These are phyloP conservation scores for Taphrina wiesneri DNA, from an alignment of 1,139 yeast genomes.

Conservation along the genomic window DNA sequence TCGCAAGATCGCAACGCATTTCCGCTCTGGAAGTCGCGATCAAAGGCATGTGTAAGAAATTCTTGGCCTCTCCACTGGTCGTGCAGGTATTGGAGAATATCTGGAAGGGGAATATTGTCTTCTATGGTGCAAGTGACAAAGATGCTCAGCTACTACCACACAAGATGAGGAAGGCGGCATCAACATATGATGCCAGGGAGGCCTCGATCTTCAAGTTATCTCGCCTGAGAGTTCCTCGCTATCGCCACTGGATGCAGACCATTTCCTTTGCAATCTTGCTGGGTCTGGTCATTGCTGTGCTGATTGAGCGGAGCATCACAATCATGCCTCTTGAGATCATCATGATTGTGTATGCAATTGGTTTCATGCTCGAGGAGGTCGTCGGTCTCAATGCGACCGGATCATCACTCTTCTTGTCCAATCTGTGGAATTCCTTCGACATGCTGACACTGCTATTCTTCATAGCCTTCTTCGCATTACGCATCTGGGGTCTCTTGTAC, in stretches of 20 bases:
- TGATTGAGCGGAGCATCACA: slow-evolving; percentile 41
- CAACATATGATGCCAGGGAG: slow-evolving; percentile 46
- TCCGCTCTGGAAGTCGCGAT: slow-evolving; percentile 60
- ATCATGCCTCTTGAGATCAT: slow-evolving; percentile 42
- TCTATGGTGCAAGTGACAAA: slow-evolving; percentile 49
- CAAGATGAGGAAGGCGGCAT: slow-evolving; percentile 47
- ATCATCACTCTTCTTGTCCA: slow-evolving; percentile 46
- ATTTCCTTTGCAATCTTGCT: slow-evolving; percentile 48
- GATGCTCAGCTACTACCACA: slow-evolving; percentile 44
- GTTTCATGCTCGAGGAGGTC: slow-evolving; percentile 48
- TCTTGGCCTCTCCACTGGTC: slow-evolving; percentile 60
- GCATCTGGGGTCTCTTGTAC: slow-evolving; percentile 40
- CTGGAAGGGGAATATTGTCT: slow-evolving; percentile 56
- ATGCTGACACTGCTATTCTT: slow-evolving; percentile 45
- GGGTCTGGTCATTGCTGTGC: slow-evolving; percentile 44
- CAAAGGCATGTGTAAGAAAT: slow-evolving; percentile 57
- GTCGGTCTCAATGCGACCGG: slow-evolving; percentile 48
- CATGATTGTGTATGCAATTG: slow-evolving; percentile 47
- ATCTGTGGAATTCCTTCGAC: slow-evolving; percentile 49
- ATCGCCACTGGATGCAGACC: slow-evolving; percentile 48
- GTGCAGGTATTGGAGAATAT: slow-evolving; percentile 55
- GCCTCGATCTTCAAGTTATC: slow-evolving; percentile 48
- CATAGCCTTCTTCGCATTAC: slow-evolving; percentile 42
- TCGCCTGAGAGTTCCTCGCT: slow-evolving; percentile 48
- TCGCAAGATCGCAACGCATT: slow-evolving; percentile 48